Percentiles rank a stretch among this genome's conserved stretches.
These are phyloP conservation scores for Xylariaceae sp. DNA, from an alignment of 2,329 filamentous ascomycete genomes.

Conservation along the genomic window DNA sequence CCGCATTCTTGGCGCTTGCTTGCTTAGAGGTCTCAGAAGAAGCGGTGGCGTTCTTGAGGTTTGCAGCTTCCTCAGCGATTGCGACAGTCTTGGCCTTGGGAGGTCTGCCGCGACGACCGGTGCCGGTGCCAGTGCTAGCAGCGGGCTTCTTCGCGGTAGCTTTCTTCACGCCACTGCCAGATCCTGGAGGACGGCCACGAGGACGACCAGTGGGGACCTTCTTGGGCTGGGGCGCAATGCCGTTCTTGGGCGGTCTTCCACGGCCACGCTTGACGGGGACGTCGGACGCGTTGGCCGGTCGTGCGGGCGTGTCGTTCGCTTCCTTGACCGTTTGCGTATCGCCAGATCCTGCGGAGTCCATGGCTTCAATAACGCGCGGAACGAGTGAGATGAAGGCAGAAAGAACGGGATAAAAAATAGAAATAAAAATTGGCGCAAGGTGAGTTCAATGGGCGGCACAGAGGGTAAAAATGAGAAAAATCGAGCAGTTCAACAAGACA, in stretches of 20 bases:
- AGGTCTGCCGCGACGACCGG: slow-evolving; percentile 33
- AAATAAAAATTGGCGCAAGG: neutral
- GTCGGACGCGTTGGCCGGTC: slow-evolving; percentile 17
- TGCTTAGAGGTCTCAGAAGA: slow-evolving; percentile 21
- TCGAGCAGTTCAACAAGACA: neutral
- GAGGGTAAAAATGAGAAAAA: neutral
- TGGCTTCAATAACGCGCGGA: slow-evolving; percentile 15
- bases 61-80: slow-evolving; percentile 11
- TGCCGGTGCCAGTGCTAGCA: slow-evolving; percentile 15
- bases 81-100: slow-evolving; percentile 26
- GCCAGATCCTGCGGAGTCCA: slow-evolving; percentile 9
- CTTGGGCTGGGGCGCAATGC: slow-evolving; percentile 30
- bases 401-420: neutral
- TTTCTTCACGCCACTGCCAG: slow-evolving; percentile 32
- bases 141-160: slow-evolving; percentile 22
- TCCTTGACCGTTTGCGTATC: slow-evolving; percentile 5
- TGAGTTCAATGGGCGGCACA: neutral
- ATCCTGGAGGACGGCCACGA: slow-evolving; percentile 45
- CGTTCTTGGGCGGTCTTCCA: slow-evolving; percentile 38
- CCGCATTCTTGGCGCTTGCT: slow-evolving; percentile 21
- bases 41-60: slow-evolving; percentile 28
- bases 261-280: slow-evolving; percentile 34
- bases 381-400: neutral
- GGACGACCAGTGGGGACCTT: slow-evolving; percentile 41
- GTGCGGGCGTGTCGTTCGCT: slow-evolving; percentile 1